Evolutionary conservation across 768 basidiomycete species (phyloP).

Genomic region (Kockovaella imperatae): DNA sequence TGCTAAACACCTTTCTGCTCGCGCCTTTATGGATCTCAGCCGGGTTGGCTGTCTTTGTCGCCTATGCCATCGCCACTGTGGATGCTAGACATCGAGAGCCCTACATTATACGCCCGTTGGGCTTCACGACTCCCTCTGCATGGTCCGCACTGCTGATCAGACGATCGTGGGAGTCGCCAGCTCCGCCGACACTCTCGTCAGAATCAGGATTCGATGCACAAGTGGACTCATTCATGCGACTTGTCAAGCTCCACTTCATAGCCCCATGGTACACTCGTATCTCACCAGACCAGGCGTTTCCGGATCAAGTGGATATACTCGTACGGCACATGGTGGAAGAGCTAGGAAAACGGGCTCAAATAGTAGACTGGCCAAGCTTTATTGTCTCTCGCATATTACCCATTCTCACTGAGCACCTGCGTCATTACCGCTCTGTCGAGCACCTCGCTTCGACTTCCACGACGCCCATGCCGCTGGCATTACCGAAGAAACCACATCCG

Average conservation of each 20-base stretch:
- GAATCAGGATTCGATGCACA: constrained; percentile 57
- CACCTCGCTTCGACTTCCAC: constrained; percentile 27
- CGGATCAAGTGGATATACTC: constrained; percentile 67
- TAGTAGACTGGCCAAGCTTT: constrained; percentile 65
- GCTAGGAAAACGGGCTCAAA: constrained; percentile 53
- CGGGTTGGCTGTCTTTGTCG: no score
- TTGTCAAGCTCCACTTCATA: constrained; percentile 80
- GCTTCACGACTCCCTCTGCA: constrained; percentile 89
- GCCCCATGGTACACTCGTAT: constrained; percentile 79
- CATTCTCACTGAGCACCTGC: constrained; percentile 79
- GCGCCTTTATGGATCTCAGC: no score
- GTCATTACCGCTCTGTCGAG: constrained; percentile 85
- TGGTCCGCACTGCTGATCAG: constrained; percentile 86
- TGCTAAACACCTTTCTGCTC: no score
- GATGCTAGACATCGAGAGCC: no score
- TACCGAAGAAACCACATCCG: constrained; percentile 22
- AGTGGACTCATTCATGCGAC: constrained; percentile 69
- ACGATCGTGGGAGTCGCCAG: constrained; percentile 77
- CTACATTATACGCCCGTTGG: no score
- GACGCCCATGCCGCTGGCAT: constrained; percentile 23
- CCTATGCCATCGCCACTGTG: no score
- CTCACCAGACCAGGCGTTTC: constrained; percentile 81
- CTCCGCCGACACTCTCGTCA: constrained; percentile 60
- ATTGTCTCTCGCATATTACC: constrained; percentile 78
- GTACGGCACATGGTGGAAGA: constrained; percentile 61